phyloP scores from a whole-genome alignment of 169 alveolate genomes.

The Cryptosporidium felis region DNA sequence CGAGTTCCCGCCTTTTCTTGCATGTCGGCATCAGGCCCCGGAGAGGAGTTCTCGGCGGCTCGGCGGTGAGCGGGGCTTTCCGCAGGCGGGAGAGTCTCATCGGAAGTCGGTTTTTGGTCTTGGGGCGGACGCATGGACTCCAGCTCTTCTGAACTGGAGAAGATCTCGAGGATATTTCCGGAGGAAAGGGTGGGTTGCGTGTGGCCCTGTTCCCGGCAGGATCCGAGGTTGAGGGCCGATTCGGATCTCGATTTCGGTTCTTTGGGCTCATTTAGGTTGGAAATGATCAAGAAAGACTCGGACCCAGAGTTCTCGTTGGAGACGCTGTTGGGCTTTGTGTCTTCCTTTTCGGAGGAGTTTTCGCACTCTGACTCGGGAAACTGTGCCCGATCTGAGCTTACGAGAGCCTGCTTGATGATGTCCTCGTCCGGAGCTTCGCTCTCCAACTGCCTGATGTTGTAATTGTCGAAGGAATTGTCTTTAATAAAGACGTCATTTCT shows the following conservation, averaged over 20 bases:
- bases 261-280: not conserved
- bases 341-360: too few species aligned
- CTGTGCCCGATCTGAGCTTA: not conserved
- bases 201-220: too few species aligned
- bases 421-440: not conserved
- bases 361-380: too few species aligned
- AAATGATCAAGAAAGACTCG: not conserved
- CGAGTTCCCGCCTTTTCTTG: not conserved
- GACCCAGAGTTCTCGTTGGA: not conserved
- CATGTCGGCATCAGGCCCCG: not conserved
- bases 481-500: not conserved
- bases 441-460: constrained; percentile 1
- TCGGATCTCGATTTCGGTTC: too few species aligned
- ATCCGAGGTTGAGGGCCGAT: not conserved
- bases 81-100: too few species aligned
- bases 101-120: too few species aligned
- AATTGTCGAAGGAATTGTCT: constrained; percentile 30
- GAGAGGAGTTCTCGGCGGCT: not conserved
- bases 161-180: not conserved
- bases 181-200: too few species aligned
- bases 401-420: constrained; percentile 21
- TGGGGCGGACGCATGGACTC: too few species aligned
- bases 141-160: not conserved
- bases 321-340: not conserved
- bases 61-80: not conserved